Base-by-base conservation (phyloP, 2,329 filamentous ascomycete species). In the Amauroascus verrucosus region DNA sequence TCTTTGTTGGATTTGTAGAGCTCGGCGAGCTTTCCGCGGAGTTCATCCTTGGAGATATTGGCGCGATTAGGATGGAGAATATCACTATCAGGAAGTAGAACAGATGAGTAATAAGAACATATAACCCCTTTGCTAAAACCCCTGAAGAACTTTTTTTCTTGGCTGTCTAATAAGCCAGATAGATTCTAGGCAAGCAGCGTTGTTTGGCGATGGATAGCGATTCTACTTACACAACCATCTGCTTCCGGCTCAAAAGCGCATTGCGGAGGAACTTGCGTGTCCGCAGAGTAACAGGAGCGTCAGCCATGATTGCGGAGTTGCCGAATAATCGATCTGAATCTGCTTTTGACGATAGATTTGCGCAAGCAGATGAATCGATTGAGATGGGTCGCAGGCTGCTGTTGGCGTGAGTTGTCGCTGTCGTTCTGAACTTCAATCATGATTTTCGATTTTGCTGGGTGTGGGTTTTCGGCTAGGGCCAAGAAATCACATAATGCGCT, bases 251-350 rank as follows among this genome's bases (percentile, higher is more conserved):
- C 74, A 98, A 85, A 72, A 98, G 88, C 76, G 93, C 88, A 85
- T 98, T 98, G 81, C 90, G 88, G 80, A 97, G 94, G 87, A 98
- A 98, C 83, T 97, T 97, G 87, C 93, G 91, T 78, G 93, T 98
- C 81, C 93, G 84, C 79, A 90, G 78, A 70, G 85, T 89, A 73
- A 89, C 84, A 72, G 84, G 70, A 66, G 71, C 76, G 73, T 88
- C 84, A 78, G 90, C 86, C 91, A 96, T 95, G 76, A 77, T 94
- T 79, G 77, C 77, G 76, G 70, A 75, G 63, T 55, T 35, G 43
- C 16, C 49, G 40, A 52, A 6, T n/a, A 41, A 48, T 43, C 43
- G 51, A 53, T 53, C 28, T 61, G 57, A 62, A 60, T 65, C 63
- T 64, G 63, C 63, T 35, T n/a, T 62, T 58, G 60, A 62, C 57